Evolutionary conservation across 305 asterid species (phyloP).

Genomic region (Fraxinus albicans): DNA sequence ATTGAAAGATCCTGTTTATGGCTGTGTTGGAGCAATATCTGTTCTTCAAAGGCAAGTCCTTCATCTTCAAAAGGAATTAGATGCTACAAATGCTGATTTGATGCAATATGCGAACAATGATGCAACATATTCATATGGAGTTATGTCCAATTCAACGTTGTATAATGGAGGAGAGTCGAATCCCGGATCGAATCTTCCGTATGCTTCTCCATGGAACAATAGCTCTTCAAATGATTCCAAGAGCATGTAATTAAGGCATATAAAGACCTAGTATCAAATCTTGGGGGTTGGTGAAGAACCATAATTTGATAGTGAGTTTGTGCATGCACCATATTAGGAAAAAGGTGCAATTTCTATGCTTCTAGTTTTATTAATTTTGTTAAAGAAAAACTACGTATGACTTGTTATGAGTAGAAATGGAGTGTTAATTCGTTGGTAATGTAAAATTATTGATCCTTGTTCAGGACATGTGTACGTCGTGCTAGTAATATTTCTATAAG

Average conservation of each 20-base stretch:
- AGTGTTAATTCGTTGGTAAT: not conserved
- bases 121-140: not conserved
- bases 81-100: slow-evolving; percentile 51
- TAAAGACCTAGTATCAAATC: not conserved
- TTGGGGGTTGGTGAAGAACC: slow-evolving; percentile 11
- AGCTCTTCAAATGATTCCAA: slow-evolving; percentile 22
- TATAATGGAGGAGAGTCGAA: slow-evolving; percentile 9
- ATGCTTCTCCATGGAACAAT: slow-evolving; percentile 25
- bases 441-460: not conserved
- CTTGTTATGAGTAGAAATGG: not conserved
- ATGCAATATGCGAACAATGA: slow-evolving; percentile 30
- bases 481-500: not conserved
- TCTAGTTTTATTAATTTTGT: not conserved
- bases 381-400: not conserved
- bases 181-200: slow-evolving; percentile 19
- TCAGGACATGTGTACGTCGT: not conserved
- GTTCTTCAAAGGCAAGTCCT: slow-evolving; percentile 53
- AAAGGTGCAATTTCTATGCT: not conserved
- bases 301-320: slow-evolving; percentile 1
- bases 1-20: slow-evolving; percentile 55
- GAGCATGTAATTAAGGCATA: slow-evolving; percentile 1
- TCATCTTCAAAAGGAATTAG: slow-evolving; percentile 50
- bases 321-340: not conserved
- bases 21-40: slow-evolving; percentile 65
- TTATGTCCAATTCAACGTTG: not conserved